These are phyloP conservation scores for Komagataella phaffii DNA, from an alignment of 805 yeast species.

Conservation along the genomic window DNA sequence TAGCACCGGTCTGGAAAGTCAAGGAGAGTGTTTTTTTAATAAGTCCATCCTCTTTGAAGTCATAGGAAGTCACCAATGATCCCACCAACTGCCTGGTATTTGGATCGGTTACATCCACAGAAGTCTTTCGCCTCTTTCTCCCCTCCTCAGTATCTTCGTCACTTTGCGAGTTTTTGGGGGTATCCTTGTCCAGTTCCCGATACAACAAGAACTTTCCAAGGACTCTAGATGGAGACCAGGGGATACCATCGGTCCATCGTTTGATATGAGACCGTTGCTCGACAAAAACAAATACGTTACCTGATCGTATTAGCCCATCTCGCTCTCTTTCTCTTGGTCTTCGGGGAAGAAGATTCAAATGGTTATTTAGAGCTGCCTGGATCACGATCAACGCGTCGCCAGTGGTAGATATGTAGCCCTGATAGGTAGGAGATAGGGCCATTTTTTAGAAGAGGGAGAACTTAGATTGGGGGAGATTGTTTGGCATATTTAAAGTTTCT, in stretches of 20 bases:
- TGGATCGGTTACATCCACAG: conserved; percentile 4
- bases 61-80: conserved; percentile 43
- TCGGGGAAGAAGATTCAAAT: conserved; percentile 49
- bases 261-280: conserved; percentile 76
- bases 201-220: conserved; percentile 77
- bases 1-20: conserved; percentile 19
- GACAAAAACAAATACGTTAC: conserved; percentile 73
- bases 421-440: conserved; percentile 36
- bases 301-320: conserved; percentile 48
- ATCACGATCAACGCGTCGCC: conserved; percentile 72
- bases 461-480: background rate
- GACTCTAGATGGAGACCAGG: conserved; percentile 89
- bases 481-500: background rate
- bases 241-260: conserved; percentile 94
- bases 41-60: conserved; percentile 59
- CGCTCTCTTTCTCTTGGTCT: conserved; percentile 80
- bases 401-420: conserved; percentile 70
- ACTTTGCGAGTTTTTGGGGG: conserved; percentile 16
- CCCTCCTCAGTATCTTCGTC: conserved; percentile 7
- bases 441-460: background rate
- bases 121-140: conserved; percentile 1
- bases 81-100: conserved; percentile 33
- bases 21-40: conserved; percentile 74
- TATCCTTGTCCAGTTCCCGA: conserved; percentile 41
- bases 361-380: conserved; percentile 61